A percentile compares a stretch with the other conserved stretches of the same genome.
phyloP scores from a whole-genome alignment of 495 filamentous ascomycete genomes.

The Rhypophila decipiens region DNA sequence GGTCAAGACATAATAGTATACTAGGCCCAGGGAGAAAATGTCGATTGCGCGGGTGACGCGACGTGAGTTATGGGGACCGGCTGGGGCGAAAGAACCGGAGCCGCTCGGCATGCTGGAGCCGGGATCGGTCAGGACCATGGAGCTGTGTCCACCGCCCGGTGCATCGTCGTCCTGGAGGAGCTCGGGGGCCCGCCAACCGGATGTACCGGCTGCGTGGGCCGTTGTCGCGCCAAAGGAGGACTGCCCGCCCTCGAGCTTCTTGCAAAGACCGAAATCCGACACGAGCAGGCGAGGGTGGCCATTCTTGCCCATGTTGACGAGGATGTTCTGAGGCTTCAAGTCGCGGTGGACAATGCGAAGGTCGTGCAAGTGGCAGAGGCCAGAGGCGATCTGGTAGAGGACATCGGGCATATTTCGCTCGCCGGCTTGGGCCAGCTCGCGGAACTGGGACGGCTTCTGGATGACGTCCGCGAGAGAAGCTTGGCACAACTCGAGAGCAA shows the following conservation, averaged over 20 bases:
- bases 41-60: slow-evolving; percentile 93
- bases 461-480: slow-evolving; percentile 88
- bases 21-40: slow-evolving; percentile 91
- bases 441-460: slow-evolving; percentile 51
- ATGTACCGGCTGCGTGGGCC: slow-evolving; percentile 86
- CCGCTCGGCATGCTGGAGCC: slow-evolving; percentile 39
- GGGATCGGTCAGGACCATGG: slow-evolving; percentile 26
- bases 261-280: slow-evolving; percentile 95
- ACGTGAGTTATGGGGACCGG: slow-evolving; percentile 39
- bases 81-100: slow-evolving; percentile 41
- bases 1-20: slow-evolving; percentile 94
- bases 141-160: slow-evolving; percentile 13
- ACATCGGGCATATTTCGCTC: slow-evolving; percentile 57
- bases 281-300: slow-evolving; percentile 75
- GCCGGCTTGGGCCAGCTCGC: slow-evolving; percentile 44
- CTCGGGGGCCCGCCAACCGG: slow-evolving; percentile 94
- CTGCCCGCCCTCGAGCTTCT: slow-evolving; percentile 93
- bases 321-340: slow-evolving; percentile 94
- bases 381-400: slow-evolving; percentile 78
- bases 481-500: slow-evolving; percentile 91
- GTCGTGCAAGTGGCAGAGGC: slow-evolving; percentile 80
- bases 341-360: slow-evolving; percentile 95
- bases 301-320: slow-evolving; percentile 60
- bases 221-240: slow-evolving; percentile 93
- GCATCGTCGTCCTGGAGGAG: slow-evolving; percentile 74